A percentile compares a stretch with the other conserved stretches of the same genome.
Conservation (phyloP, 371 early-diverging fungal genomes). For the Apophysomyces variabilis region DNA sequence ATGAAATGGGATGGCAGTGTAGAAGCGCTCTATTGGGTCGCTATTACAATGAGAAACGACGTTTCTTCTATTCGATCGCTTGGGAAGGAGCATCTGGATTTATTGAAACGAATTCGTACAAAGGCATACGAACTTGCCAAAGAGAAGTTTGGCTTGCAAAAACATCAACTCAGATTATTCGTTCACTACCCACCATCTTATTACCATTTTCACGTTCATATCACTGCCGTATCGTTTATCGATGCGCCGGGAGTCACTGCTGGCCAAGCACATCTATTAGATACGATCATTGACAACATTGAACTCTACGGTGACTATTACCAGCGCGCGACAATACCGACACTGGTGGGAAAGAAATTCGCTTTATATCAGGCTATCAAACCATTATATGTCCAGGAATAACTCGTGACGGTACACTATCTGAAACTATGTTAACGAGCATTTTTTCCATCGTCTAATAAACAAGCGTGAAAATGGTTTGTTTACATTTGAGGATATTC, state of each 20-base stretch:
- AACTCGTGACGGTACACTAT: background rate
- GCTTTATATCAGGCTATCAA: slow-evolving; percentile 20
- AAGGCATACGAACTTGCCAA: slow-evolving; percentile 52
- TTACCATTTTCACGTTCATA: slow-evolving; percentile 85
- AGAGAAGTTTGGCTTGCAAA: slow-evolving; percentile 43
- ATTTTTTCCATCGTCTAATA: too few species aligned
- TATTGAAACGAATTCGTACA: slow-evolving; percentile 66
- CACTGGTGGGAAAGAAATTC: slow-evolving; percentile 36
- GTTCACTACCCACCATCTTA: slow-evolving; percentile 90
- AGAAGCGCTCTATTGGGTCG: slow-evolving; percentile 72
- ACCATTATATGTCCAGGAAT: background rate
- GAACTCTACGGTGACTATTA: slow-evolving; percentile 40
- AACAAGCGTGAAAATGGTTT: too few species aligned
- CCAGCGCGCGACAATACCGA: slow-evolving; percentile 41
- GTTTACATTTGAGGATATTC: too few species aligned
- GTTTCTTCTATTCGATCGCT: slow-evolving; percentile 74
- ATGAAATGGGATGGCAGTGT: slow-evolving; percentile 81
- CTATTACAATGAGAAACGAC: slow-evolving; percentile 58
- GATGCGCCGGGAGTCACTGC: slow-evolving; percentile 65
- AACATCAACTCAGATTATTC: slow-evolving; percentile 70
- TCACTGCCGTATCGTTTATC: slow-evolving; percentile 67
- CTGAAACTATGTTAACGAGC: too few species aligned
- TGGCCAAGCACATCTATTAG: slow-evolving; percentile 79
- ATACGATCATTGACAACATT: slow-evolving; percentile 70
- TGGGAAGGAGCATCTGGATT: slow-evolving; percentile 53